A percentile compares a stretch with the other conserved stretches of the same genome.
Conservation (phyloP, 169 alveolate species). For the Plasmodium knowlesi region DNA sequence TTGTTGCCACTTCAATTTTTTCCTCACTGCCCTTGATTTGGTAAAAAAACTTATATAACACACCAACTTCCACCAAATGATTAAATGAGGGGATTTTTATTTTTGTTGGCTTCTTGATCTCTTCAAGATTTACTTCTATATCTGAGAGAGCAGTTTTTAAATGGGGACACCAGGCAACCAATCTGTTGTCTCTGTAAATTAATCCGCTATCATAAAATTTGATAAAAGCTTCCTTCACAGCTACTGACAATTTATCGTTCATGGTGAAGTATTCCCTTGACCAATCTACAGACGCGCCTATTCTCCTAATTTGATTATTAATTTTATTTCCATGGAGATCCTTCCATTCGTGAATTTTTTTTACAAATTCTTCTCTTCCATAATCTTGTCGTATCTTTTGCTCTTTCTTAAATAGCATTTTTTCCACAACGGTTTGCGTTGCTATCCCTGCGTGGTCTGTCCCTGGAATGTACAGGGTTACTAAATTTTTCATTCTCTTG, state of each 20-base stretch:
- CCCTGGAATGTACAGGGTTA: slow-evolving; percentile 99
- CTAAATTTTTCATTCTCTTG: slow-evolving; percentile 96
- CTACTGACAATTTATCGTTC: slow-evolving; percentile 92
- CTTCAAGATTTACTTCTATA: slow-evolving; percentile 98
- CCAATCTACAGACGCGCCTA: slow-evolving; percentile 98
- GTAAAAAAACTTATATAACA: slow-evolving; percentile 96
- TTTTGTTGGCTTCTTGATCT: slow-evolving; percentile 91
- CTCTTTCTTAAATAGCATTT: slow-evolving; percentile 93
- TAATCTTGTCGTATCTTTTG: slow-evolving; percentile 95
- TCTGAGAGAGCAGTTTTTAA: slow-evolving; percentile 99
- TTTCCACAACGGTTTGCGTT: slow-evolving; percentile 99
- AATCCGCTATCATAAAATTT: slow-evolving; percentile 94
- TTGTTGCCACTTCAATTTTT: slow-evolving; percentile 93
- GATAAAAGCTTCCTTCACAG: slow-evolving; percentile 97
- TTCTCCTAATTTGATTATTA: slow-evolving; percentile 90
- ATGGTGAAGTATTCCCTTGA: slow-evolving; percentile 97
- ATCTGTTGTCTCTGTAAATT: slow-evolving; percentile 95
- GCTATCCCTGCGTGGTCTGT: slow-evolving; percentile 99
- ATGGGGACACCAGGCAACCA: slow-evolving; percentile 99
- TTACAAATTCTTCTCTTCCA: slow-evolving; percentile 96
- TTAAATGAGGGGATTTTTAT: slow-evolving; percentile 82
- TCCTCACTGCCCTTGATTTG: slow-evolving; percentile 91
- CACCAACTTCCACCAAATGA: slow-evolving; percentile 97
- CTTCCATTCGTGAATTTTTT: slow-evolving; percentile 98
- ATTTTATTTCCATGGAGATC: slow-evolving; percentile 96